These are phyloP conservation scores for Dictyostelium brefeldianum DNA, from an alignment of 78 protist genomes.

Conservation along the genomic window DNA sequence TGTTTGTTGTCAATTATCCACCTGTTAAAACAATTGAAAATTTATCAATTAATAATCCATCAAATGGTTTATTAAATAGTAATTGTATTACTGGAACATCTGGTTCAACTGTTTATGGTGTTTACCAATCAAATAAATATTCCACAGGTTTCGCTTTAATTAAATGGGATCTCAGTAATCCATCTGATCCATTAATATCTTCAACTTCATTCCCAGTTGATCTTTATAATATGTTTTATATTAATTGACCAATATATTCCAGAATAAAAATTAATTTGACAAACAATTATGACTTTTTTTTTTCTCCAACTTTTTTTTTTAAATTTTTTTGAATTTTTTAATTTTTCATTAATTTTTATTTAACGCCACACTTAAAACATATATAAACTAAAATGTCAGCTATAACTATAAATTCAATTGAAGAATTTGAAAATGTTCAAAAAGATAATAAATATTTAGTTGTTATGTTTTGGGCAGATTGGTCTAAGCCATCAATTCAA, in stretches of 20 bases:
- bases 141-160: no score
- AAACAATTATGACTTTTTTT: background rate
- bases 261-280: no score
- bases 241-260: no score
- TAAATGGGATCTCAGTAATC: no score
- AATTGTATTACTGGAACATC: no score
- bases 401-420: background rate
- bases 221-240: no score
- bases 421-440: background rate
- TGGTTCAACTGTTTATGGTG: no score
- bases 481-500: slow-evolving; percentile 88
- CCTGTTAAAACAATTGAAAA: background rate
- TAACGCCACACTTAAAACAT: background rate
- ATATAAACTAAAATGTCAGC: background rate
- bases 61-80: background rate
- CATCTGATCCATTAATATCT: no score
- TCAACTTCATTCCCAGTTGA: no score
- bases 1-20: no score
- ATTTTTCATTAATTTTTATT: background rate
- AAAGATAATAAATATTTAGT: slow-evolving; percentile 74
- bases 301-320: background rate
- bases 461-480: slow-evolving; percentile 88
- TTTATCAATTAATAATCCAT: background rate
- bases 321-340: background rate
- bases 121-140: no score